Conservation (phyloP, 371 early-diverging fungal species). For the Haplosporangium sp. region DNA sequence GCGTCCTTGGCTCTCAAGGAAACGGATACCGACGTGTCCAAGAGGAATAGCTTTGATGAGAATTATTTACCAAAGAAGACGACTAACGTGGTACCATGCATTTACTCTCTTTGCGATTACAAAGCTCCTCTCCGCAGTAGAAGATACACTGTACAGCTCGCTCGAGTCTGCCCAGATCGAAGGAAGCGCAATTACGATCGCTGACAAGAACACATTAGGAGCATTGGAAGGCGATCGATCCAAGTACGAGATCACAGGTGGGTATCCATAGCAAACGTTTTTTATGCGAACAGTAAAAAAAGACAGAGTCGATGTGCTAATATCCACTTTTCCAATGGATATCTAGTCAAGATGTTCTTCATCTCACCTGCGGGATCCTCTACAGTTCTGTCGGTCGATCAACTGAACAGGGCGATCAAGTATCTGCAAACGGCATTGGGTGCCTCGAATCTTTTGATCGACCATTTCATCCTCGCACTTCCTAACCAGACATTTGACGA, state of each 20-base stretch:
- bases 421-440: constrained; percentile 58
- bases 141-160: constrained; percentile 61
- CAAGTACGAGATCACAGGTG: constrained; percentile 68
- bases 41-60: neutral
- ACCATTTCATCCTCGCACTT: constrained; percentile 63
- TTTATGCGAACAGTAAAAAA: neutral
- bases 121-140: constrained; percentile 63
- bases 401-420: constrained; percentile 53
- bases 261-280: neutral
- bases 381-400: constrained; percentile 36
- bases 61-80: neutral
- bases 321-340: neutral
- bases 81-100: constrained; percentile 2
- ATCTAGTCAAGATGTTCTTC: constrained; percentile 63
- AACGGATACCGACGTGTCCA: neutral
- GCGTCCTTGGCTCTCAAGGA: neutral
- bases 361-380: constrained; percentile 29
- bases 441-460: constrained; percentile 54
- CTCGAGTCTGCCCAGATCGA: constrained; percentile 47
- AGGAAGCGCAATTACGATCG: constrained; percentile 26
- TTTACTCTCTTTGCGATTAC: neutral
- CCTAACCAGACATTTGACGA: constrained; percentile 47
- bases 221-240: constrained; percentile 57
- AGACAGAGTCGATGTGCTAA: too few relatives aligned
- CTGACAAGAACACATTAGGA: constrained; percentile 23